Evolutionary conservation across 2,329 filamentous ascomycete genomes (phyloP).

Genomic region (Fusarium hainanense): DNA sequence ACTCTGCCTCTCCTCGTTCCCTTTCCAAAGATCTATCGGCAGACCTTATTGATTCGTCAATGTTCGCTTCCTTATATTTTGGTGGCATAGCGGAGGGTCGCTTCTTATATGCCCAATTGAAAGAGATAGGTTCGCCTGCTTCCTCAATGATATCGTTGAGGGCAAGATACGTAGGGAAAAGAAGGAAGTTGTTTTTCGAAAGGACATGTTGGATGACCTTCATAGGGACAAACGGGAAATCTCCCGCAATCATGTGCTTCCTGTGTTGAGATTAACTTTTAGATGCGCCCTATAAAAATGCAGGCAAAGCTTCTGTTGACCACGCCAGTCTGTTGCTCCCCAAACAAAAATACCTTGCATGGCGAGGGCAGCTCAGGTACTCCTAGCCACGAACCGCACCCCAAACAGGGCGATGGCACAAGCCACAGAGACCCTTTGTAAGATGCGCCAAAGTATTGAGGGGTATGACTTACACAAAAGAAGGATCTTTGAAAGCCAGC

Average conservation of each 20-base stretch:
- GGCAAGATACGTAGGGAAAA: constrained; percentile 36
- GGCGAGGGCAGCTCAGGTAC: neutral
- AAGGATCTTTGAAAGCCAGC: neutral
- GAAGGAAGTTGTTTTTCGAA: constrained; percentile 7
- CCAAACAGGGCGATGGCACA: neutral
- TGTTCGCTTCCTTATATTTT: constrained; percentile 12
- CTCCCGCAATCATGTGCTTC: constrained; percentile 33
- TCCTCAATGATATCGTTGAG: constrained; percentile 16
- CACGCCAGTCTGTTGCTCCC: neutral
- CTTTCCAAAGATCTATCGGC: neutral
- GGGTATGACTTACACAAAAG: neutral
- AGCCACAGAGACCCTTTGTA: neutral
- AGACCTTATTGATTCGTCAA: constrained; percentile 3
- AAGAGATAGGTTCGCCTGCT: neutral
- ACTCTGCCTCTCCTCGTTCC: neutral
- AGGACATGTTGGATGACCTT: constrained; percentile 24
- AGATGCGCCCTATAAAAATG: neutral
- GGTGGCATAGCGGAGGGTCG: neutral
- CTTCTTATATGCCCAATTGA: constrained; percentile 27
- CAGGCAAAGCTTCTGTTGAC: neutral
- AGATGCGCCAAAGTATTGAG: neutral
- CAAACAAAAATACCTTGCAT: too few relatives aligned
- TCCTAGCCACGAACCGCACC: neutral
- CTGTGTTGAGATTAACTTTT: constrained; percentile 25
- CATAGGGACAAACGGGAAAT: constrained; percentile 39